Conservation (phyloP, 1,284 basidiomycete species). For the Moesziomyces sp. region DNA sequence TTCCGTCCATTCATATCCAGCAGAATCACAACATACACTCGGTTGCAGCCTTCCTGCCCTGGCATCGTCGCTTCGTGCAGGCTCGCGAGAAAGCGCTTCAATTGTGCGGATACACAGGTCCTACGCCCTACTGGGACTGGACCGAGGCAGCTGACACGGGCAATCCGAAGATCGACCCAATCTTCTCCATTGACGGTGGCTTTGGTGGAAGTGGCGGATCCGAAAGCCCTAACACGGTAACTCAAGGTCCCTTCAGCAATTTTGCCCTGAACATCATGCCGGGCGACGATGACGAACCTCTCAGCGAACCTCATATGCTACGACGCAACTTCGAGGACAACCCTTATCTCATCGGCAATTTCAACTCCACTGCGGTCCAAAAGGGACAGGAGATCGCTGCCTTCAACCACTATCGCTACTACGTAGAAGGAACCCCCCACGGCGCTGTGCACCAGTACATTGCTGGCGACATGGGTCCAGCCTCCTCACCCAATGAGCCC, state of each 20-base stretch:
- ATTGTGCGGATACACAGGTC: constrained; percentile 11
- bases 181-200: constrained; percentile 1
- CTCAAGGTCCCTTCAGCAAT: constrained; percentile 8
- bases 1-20: constrained; percentile 15
- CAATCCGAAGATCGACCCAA: constrained; percentile 4
- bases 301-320: constrained; percentile 2
- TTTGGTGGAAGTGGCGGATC: constrained; percentile 10
- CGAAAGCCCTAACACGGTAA: not conserved
- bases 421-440: constrained; percentile 12
- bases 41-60: constrained; percentile 18
- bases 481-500: constrained; percentile 12
- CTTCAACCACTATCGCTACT: constrained; percentile 20
- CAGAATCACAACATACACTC: constrained; percentile 11
- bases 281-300: not conserved
- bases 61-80: constrained; percentile 22
- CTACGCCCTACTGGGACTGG: constrained; percentile 26
- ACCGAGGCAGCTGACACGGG: constrained; percentile 10
- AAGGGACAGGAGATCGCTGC: not conserved
- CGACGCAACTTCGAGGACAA: constrained; percentile 3
- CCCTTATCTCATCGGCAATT: constrained; percentile 2
- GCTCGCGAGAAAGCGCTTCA: constrained; percentile 13
- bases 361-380: constrained; percentile 7
- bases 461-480: constrained; percentile 11
- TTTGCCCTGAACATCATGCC: constrained; percentile 7
- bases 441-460: constrained; percentile 19